Conservation (phyloP, 768 basidiomycete genomes). For the Calocybe cyanea region DNA sequence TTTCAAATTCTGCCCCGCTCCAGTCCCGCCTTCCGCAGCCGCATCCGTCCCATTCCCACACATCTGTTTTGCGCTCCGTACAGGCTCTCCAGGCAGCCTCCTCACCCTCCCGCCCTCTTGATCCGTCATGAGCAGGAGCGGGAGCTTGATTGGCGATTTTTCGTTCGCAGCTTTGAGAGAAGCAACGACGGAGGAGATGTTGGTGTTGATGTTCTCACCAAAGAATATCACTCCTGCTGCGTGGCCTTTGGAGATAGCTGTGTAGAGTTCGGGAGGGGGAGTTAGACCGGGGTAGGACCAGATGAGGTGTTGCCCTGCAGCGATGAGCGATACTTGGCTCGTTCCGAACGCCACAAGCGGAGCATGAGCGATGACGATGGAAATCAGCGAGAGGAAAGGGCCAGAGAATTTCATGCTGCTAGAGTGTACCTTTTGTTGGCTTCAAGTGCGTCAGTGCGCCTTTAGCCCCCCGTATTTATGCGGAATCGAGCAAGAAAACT, state of each 20-base stretch:
- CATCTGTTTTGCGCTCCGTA: conserved; percentile 15
- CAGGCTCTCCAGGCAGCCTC: conserved; percentile 13
- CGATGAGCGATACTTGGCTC: conserved; percentile 7
- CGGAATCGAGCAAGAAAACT: too few species aligned
- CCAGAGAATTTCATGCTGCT: too few species aligned
- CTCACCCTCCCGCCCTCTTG: conserved; percentile 16
- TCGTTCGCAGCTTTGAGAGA: conserved; percentile 14
- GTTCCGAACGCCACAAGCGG: conserved; percentile 3
- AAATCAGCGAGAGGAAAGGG: conserved; percentile 6
- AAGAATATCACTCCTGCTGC: conserved; percentile 15
- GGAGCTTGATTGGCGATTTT: conserved; percentile 9
- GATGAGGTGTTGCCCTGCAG: conserved; percentile 14
- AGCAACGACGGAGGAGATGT: conserved; percentile 9
- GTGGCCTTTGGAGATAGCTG: conserved; percentile 11
- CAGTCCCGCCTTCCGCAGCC: conserved; percentile 7
- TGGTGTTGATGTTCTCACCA: conserved; percentile 10
- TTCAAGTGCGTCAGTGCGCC: too few species aligned
- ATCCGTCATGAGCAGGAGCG: conserved; percentile 16
- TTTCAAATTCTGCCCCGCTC: conserved; percentile 10
- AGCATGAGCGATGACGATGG: not conserved
- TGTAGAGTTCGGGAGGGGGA: conserved; percentile 11
- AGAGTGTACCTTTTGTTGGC: too few species aligned
- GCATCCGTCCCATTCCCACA: conserved; percentile 5
- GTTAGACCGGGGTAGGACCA: conserved; percentile 13
- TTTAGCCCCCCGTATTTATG: too few species aligned